These are phyloP conservation scores for Candida khao-thaluensis DNA, from an alignment of 805 yeast species.

Conservation along the genomic window DNA sequence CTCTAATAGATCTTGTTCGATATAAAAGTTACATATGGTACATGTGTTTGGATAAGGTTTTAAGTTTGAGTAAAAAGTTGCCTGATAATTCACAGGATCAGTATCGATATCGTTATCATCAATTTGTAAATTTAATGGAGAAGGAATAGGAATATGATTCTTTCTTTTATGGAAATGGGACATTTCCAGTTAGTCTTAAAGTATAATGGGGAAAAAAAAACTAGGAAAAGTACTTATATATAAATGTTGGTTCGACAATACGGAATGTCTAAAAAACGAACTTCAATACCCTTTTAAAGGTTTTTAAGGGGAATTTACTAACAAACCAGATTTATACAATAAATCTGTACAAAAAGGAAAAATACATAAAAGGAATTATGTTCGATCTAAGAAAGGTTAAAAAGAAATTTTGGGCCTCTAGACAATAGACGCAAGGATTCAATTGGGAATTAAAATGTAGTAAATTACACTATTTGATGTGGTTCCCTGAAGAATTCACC, in stretches of 20 bases:
- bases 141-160: slow-evolving; percentile 10
- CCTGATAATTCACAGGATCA: not conserved
- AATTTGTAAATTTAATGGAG: slow-evolving; percentile 13
- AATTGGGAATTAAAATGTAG: not conserved
- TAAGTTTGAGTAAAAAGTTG: not conserved
- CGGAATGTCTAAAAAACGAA: not conserved
- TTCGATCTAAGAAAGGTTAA: slow-evolving; percentile 1
- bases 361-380: not conserved
- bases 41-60: slow-evolving; percentile 8
- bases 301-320: slow-evolving; percentile 5
- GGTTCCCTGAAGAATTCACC: not conserved
- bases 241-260: not conserved
- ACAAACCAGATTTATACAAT: not conserved
- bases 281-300: not conserved
- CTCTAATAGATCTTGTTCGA: slow-evolving; percentile 18
- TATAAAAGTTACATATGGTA: slow-evolving; percentile 15
- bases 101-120: slow-evolving; percentile 9
- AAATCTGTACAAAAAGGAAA: slow-evolving; percentile 5
- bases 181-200: not conserved
- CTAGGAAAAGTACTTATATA: not conserved
- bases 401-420: not conserved
- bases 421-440: slow-evolving; percentile 3
- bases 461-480: not conserved
- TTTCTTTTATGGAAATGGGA: not conserved
- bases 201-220: not conserved